Evolutionary conservation across 2,329 filamentous ascomycete genomes (phyloP), one percentile per base, ranked within the genome.

Genomic region (Calonectria pseudoturangicola): DNA sequence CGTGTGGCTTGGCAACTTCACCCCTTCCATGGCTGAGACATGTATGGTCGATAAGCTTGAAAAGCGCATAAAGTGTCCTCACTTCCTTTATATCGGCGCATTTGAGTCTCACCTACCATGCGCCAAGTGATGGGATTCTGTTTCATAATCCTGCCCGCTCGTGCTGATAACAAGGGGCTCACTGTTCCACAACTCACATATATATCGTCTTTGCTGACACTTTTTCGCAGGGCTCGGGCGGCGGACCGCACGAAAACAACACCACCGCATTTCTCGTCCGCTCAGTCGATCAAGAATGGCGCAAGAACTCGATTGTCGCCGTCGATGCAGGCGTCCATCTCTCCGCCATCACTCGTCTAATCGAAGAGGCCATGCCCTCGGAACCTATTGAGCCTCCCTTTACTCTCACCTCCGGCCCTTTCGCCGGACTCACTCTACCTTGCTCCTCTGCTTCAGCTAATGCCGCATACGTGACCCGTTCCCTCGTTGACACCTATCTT

Each of bases 271-370:
- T 98, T 71, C 90, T 99, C 25, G 94, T 98, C 58, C 93, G 96
- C 58, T 96, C 96, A 5, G 89, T 93, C 12, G 90, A 92, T 36
- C 91, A 93, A 66, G 90, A 92, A 74, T 99, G 97, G 97, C 87
- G 89, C 62, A 93, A 92, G 79, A 93, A 94, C 54, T 98, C 95
- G 0, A 84, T 98, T 48, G 88, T 98, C 33, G 95, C 96, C n/a
- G 93, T 99, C 66, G 97, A 99, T 86, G 96, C 95, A 12, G 97
- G 97, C 60, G 95, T 96, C 39, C 94, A 98, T 82, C 90, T 99
- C 48, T 92, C 94, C 33, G 92, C 95, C 68, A 98, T 99, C 70
- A 91, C 92, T n/a, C 89, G 91, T 60, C 94, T 98, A 60, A 88
- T 99, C 30, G 89, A 95, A 73, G 82, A 87, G n/a, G 87, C 87